A percentile compares a stretch with the other conserved stretches of the same genome.
Conservation (phyloP, 2,329 filamentous ascomycete species). For the Emergomyces orientalis region DNA sequence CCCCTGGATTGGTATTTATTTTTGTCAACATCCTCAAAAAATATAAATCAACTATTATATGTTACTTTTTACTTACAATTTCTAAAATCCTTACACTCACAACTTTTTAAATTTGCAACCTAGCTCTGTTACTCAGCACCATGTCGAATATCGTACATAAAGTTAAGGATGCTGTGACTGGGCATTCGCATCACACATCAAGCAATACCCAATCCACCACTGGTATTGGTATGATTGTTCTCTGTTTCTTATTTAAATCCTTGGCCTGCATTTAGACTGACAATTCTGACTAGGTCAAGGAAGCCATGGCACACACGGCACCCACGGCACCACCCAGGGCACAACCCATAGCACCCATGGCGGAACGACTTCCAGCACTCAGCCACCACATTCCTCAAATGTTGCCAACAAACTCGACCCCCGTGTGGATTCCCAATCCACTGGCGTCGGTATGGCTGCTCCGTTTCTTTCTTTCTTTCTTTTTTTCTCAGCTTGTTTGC, state of each 20-base stretch:
- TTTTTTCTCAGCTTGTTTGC: neutral
- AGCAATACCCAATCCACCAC: constrained; percentile 12
- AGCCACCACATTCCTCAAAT: constrained; percentile 10
- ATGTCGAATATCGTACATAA: constrained; percentile 43
- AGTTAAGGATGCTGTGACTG: constrained; percentile 38
- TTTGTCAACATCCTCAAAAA: neutral
- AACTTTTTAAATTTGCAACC: neutral
- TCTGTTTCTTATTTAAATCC: neutral
- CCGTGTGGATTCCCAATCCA: constrained; percentile 12
- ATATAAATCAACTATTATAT: neutral
- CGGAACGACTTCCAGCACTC: neutral
- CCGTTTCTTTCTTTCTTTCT: neutral
- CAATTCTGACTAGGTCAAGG: neutral
- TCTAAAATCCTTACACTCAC: neutral
- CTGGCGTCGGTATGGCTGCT: neutral
- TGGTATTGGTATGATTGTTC: neutral
- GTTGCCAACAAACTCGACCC: constrained; percentile 15
- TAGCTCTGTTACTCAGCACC: constrained; percentile 15
- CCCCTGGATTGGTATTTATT: neutral
- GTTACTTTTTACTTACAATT: neutral
- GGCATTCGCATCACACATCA: constrained; percentile 22
- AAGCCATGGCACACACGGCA: neutral
- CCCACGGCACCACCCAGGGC: neutral
- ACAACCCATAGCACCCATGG: neutral
- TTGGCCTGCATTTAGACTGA: neutral